phyloP scores from a whole-genome alignment of 2,329 filamentous ascomycete species.

The Aureobasidium namibiae region DNA sequence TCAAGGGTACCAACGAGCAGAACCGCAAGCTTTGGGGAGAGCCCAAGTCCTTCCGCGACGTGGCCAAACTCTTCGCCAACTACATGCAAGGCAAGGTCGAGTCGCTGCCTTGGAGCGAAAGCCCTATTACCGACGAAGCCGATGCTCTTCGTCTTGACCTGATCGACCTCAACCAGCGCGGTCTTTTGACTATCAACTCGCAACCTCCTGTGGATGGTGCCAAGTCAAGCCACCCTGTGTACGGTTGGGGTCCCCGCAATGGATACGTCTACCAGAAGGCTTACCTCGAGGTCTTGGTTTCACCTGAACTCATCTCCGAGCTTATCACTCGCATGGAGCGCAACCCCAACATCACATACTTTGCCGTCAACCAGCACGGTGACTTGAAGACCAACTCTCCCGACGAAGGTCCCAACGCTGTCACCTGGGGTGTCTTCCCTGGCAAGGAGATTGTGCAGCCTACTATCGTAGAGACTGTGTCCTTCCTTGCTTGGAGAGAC shows the following conservation, averaged over 20 bases:
- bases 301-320: slow-evolving; percentile 68
- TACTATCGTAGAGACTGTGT: slow-evolving; percentile 97
- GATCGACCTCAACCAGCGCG: slow-evolving; percentile 73
- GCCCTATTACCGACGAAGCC: slow-evolving; percentile 74
- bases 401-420: slow-evolving; percentile 78
- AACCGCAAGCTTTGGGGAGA: slow-evolving; percentile 94
- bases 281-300: slow-evolving; percentile 85
- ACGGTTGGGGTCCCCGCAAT: slow-evolving; percentile 91
- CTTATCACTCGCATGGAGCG: slow-evolving; percentile 69
- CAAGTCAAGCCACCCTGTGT: slow-evolving; percentile 75
- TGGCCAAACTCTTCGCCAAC: slow-evolving; percentile 73
- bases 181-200: slow-evolving; percentile 92
- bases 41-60: slow-evolving; percentile 68
- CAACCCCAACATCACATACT: slow-evolving; percentile 81
- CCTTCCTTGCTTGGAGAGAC: slow-evolving; percentile 97
- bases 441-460: slow-evolving; percentile 99
- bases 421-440: slow-evolving; percentile 98
- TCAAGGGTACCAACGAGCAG: slow-evolving; percentile 91
- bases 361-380: slow-evolving; percentile 79
- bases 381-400: slow-evolving; percentile 77
- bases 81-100: slow-evolving; percentile 78
- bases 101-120: slow-evolving; percentile 88
- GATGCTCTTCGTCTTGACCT: slow-evolving; percentile 69
- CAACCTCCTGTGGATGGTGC: slow-evolving; percentile 90
- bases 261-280: slow-evolving; percentile 98